Evolutionary conservation across 2,329 filamentous ascomycete species (phyloP).

Genomic region (Diplodia intermedia): DNA sequence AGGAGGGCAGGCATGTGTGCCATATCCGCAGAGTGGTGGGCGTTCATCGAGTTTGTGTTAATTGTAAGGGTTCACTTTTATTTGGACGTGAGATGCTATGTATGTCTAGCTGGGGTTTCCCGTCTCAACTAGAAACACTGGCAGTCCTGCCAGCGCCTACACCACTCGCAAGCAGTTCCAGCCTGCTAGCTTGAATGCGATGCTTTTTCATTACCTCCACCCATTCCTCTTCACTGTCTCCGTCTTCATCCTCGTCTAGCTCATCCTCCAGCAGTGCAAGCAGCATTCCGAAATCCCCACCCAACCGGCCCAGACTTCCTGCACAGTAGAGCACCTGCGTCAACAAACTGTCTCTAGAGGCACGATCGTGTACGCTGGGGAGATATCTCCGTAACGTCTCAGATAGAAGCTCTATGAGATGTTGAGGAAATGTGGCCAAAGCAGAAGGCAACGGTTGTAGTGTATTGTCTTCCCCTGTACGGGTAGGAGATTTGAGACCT

Average conservation of each 20-base stretch:
- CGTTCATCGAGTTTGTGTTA: conserved; percentile 1
- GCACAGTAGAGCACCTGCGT: conserved; percentile 95
- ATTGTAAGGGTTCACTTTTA: background rate
- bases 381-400: conserved; percentile 78
- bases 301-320: conserved; percentile 84
- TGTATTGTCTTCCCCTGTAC: conserved; percentile 41
- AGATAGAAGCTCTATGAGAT: conserved; percentile 81
- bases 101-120: background rate
- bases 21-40: background rate
- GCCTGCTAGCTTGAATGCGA: conserved; percentile 78
- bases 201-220: conserved; percentile 89
- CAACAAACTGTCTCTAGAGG: conserved; percentile 82
- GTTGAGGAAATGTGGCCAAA: conserved; percentile 81
- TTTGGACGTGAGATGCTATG: background rate
- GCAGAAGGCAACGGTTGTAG: conserved; percentile 72
- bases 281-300: conserved; percentile 91
- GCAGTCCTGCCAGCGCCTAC: conserved; percentile 45
- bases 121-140: conserved; percentile 3
- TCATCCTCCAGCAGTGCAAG: conserved; percentile 69
- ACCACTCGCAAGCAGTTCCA: conserved; percentile 63
- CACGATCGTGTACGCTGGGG: conserved; percentile 79
- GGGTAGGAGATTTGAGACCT: conserved; percentile 28
- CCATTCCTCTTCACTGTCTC: conserved; percentile 70
- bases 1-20: background rate
- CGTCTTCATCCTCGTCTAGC: conserved; percentile 50